Evolutionary conservation across 441 rosid species (phyloP), one percentile per base, ranked within the genome.

Genomic region (Bruguiera hainesii): DNA sequence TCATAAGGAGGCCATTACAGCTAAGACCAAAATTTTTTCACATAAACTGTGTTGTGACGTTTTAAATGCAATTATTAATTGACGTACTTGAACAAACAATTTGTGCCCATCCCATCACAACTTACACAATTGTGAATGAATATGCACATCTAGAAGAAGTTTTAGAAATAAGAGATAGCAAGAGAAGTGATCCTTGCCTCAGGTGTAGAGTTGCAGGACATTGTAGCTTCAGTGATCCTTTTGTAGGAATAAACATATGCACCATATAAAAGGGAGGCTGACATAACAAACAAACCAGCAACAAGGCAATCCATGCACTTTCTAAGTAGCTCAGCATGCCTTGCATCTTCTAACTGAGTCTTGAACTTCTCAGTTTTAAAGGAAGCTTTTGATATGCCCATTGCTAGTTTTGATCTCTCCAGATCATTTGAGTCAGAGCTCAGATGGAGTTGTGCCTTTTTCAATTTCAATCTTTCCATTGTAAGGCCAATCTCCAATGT

Each of bases 251-350:
- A 85, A n/a, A 78, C 76, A 78, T 87, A 90, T 23, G 86, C 86
- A 26, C 95, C 95, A 62, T 81, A 87, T 2, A 71, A 64, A 70
- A 92, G 84, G 39, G 84, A 83, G 53, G 68, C 75, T 15, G 81
- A 70, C 96, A 90, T 90, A 75, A 70, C 63, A 67, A 87, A 59
- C 73, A 92, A 78, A 56, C 97, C 89, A n/a, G 89, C 84, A 64
- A 87, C 93, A 55, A 92, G 96, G 80, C 87, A 87, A 57, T 92
- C 97, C 56, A 83, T 78, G 78, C 87, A 83, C 65, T 58, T 89
- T 74, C 64, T 82, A 33, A 77, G 92, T 77, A 90, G 87, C 60
- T 92, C 95, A 0, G 78, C 78, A 74, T 89, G 85, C 76, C 84
- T 89, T n/a, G 74, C 56, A 60, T 87, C 96, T 85, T 85, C 89